These are phyloP conservation scores for Climacium dendroides DNA, from an alignment of 225 moss, liverwort and hornwort genomes.

Conservation along the genomic window DNA sequence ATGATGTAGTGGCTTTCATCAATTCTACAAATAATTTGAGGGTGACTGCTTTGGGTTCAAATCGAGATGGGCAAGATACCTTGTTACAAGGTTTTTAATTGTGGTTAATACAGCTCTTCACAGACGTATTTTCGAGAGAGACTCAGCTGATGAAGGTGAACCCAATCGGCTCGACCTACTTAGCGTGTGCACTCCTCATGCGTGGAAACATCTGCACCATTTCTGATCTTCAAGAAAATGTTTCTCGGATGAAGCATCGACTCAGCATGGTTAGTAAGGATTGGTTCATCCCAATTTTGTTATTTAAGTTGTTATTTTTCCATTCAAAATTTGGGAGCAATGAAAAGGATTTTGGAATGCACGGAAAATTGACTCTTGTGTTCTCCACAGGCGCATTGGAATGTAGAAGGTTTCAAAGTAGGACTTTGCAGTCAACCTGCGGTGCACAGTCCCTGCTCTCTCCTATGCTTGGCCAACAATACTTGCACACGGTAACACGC, in stretches of 20 bases:
- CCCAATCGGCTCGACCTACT: conserved; percentile 66
- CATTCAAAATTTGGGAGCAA: neutral
- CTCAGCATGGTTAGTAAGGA: conserved; percentile 52
- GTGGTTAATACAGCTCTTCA: conserved; percentile 47
- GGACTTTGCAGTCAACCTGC: conserved; percentile 66
- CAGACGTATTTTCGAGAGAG: conserved; percentile 63
- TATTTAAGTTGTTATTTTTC: neutral
- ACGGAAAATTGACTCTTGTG: neutral
- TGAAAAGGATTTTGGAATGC: neutral
- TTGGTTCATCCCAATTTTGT: neutral
- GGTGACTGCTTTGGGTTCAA: neutral
- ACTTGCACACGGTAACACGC: conserved; percentile 59
- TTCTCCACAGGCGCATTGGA: conserved; percentile 65
- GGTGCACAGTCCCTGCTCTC: conserved; percentile 51
- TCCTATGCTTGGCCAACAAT: conserved; percentile 81
- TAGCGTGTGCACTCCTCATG: conserved; percentile 87
- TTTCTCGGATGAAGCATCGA: conserved; percentile 55
- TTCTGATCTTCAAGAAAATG: conserved; percentile 73
- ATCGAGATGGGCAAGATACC: neutral
- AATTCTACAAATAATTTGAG: neutral
- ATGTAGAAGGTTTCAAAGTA: conserved; percentile 78
- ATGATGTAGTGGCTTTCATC: neutral
- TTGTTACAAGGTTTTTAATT: neutral
- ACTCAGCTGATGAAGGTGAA: conserved; percentile 76
- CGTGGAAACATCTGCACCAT: conserved; percentile 69